Percentiles rank a stretch among this genome's conserved stretches.
Conservation (phyloP, 2,329 filamentous ascomycete species). For the Cordyceps militaris region DNA sequence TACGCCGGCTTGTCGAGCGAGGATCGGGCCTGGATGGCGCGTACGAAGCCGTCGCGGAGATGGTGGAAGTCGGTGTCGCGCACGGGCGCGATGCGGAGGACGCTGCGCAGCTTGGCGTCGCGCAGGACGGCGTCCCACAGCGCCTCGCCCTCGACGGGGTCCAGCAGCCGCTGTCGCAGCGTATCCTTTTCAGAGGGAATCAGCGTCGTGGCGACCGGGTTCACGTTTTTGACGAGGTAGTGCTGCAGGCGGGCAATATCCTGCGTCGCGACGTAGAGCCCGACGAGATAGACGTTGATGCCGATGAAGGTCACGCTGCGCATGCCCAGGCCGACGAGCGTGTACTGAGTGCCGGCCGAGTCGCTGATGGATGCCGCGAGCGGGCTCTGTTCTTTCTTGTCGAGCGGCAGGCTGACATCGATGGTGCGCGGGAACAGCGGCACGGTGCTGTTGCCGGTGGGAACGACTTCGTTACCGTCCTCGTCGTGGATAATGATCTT, state of each 20-base stretch:
- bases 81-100: slow-evolving; percentile 81
- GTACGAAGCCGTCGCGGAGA: slow-evolving; percentile 82
- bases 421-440: slow-evolving; percentile 72
- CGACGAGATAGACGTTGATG: slow-evolving; percentile 92
- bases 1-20: slow-evolving; percentile 47
- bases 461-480: slow-evolving; percentile 66
- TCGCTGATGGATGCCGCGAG: slow-evolving; percentile 31
- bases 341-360: slow-evolving; percentile 61
- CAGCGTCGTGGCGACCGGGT: slow-evolving; percentile 71
- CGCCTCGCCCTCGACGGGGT: slow-evolving; percentile 60
- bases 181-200: slow-evolving; percentile 74
- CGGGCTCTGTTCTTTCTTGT: slow-evolving; percentile 22
- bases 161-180: slow-evolving; percentile 61
- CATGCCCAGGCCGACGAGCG: slow-evolving; percentile 79
- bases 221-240: slow-evolving; percentile 67
- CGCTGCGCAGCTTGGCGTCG: slow-evolving; percentile 61
- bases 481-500: slow-evolving; percentile 58
- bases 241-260: slow-evolving; percentile 78
- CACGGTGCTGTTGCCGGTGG: slow-evolving; percentile 75
- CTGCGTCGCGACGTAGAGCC: slow-evolving; percentile 78
- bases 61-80: slow-evolving; percentile 92
- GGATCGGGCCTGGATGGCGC: slow-evolving; percentile 70
- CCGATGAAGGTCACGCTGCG: slow-evolving; percentile 82
- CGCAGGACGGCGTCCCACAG: slow-evolving; percentile 68
- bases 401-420: slow-evolving; percentile 43